A percentile compares a stretch with the other conserved stretches of the same genome.
Conservation (phyloP, 2,329 filamentous ascomycete species). For the Fusarium humuli region DNA sequence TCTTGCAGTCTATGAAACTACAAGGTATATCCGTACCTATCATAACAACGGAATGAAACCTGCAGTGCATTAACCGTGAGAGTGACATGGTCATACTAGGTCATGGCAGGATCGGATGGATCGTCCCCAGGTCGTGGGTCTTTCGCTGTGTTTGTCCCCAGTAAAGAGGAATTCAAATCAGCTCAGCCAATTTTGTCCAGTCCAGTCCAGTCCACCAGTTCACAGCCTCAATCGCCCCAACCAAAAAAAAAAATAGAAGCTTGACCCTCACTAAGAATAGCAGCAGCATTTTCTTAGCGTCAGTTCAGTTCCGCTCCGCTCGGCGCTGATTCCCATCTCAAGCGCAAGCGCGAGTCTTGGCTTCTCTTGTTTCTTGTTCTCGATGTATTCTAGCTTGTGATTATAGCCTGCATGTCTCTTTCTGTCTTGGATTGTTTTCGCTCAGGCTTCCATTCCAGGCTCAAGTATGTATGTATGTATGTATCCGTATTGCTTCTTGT, state of each 20-base stretch:
- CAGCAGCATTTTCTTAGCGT: conserved; percentile 28
- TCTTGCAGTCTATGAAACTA: background rate
- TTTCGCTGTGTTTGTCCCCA: conserved; percentile 14
- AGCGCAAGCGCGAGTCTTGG: conserved; percentile 41
- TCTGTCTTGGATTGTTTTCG: conserved; percentile 11
- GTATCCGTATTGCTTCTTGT: background rate
- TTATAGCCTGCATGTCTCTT: conserved; percentile 11
- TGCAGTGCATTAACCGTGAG: background rate
- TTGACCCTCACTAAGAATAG: conserved; percentile 42
- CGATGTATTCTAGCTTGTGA: conserved; percentile 29
- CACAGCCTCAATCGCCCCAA: conserved; percentile 46
- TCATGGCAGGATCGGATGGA: conserved; percentile 40
- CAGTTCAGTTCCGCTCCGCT: conserved; percentile 34
- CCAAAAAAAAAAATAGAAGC: conserved; percentile 25
- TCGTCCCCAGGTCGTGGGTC: conserved; percentile 42
- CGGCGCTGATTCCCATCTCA: conserved; percentile 37
- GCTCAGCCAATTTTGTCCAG: background rate
- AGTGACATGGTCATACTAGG: background rate
- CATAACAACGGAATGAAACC: background rate
- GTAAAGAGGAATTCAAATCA: conserved; percentile 8
- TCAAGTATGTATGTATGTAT: no score
- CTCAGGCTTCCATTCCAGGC: background rate
- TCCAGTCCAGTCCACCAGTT: conserved; percentile 6
- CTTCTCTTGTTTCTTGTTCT: conserved; percentile 17
- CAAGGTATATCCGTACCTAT: background rate